phyloP scores from a whole-genome alignment of 345 rosid species.

The Melastoma malabathricum region DNA sequence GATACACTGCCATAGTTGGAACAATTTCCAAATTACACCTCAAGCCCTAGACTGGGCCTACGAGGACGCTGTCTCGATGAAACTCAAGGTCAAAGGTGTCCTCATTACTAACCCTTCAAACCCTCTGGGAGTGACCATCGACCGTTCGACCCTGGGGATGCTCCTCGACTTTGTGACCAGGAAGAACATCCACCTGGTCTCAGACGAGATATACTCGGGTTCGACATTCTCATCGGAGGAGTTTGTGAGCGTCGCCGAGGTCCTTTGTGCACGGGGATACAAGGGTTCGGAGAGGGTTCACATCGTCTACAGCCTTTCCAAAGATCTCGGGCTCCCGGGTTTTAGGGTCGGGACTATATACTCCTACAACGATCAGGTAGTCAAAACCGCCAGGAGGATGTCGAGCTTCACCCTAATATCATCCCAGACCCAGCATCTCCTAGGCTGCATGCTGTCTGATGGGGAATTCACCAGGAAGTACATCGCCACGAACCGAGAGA shows the following conservation, averaged over 20 bases:
- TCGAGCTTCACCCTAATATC: constrained; percentile 89
- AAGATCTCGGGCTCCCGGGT: constrained; percentile 95
- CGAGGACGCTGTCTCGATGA: constrained; percentile 29
- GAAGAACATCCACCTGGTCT: constrained; percentile 79
- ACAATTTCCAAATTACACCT: constrained; percentile 75
- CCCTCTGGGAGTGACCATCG: constrained; percentile 69
- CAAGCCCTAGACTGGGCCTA: constrained; percentile 69
- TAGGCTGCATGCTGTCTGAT: constrained; percentile 74
- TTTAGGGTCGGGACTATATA: constrained; percentile 89
- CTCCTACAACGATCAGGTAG: constrained; percentile 74
- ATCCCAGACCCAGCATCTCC: constrained; percentile 75
- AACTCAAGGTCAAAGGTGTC: constrained; percentile 54
- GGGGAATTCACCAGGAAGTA: constrained; percentile 38
- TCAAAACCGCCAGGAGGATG: constrained; percentile 77
- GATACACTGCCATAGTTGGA: constrained; percentile 57
- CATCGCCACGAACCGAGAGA: constrained; percentile 55
- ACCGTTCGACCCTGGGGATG: constrained; percentile 42
- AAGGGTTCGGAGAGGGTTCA: constrained; percentile 62
- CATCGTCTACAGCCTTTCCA: constrained; percentile 89
- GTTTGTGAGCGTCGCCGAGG: constrained; percentile 71
- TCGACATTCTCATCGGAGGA: constrained; percentile 58
- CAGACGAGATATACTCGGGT: constrained; percentile 94
- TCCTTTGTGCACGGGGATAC: constrained; percentile 26
- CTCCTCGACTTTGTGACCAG: constrained; percentile 47
- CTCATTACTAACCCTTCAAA: constrained; percentile 95